These are phyloP conservation scores for Pseudocercospora cruenta DNA, from an alignment of 2,329 filamentous ascomycete species.

Conservation along the genomic window DNA sequence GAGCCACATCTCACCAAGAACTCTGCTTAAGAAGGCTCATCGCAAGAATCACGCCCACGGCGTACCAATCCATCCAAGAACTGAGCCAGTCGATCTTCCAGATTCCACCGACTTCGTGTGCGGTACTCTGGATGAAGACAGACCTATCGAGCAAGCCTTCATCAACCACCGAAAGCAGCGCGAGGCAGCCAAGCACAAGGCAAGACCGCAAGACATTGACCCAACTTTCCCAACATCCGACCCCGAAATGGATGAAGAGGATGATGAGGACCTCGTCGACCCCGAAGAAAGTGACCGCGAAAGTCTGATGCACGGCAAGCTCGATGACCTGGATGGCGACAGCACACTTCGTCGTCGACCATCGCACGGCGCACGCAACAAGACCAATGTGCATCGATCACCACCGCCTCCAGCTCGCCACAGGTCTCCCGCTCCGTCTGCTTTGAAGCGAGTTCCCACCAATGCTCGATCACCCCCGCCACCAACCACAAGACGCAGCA, in stretches of 20 bases:
- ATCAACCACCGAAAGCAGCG: constrained; percentile 80
- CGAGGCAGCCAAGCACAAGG: constrained; percentile 76
- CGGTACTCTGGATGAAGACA: constrained; percentile 93
- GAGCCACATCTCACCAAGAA: constrained; percentile 19
- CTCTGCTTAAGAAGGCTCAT: constrained; percentile 16
- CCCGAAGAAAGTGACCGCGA: constrained; percentile 65
- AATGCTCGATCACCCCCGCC: constrained; percentile 47
- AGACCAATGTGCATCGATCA: constrained; percentile 37
- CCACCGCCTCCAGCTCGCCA: constrained; percentile 33
- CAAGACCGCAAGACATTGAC: constrained; percentile 94
- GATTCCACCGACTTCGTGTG: constrained; percentile 99
- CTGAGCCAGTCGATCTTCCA: constrained; percentile 70
- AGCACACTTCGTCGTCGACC: constrained; percentile 44
- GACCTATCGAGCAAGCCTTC: constrained; percentile 91
- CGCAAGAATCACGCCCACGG: constrained; percentile 39
- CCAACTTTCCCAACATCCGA: constrained; percentile 96
- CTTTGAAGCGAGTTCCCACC: constrained; percentile 50
- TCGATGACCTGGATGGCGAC: constrained; percentile 38
- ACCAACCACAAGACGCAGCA: constrained; percentile 16
- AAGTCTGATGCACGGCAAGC: constrained; percentile 66
- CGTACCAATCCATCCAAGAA: constrained; percentile 39
- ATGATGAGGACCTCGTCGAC: constrained; percentile 64
- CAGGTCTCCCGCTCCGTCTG: constrained; percentile 44
- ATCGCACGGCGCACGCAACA: constrained; percentile 34
- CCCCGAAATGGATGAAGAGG: constrained; percentile 78